phyloP scores from a whole-genome alignment of 768 basidiomycete genomes.

The Phanerochaete carnosa region DNA sequence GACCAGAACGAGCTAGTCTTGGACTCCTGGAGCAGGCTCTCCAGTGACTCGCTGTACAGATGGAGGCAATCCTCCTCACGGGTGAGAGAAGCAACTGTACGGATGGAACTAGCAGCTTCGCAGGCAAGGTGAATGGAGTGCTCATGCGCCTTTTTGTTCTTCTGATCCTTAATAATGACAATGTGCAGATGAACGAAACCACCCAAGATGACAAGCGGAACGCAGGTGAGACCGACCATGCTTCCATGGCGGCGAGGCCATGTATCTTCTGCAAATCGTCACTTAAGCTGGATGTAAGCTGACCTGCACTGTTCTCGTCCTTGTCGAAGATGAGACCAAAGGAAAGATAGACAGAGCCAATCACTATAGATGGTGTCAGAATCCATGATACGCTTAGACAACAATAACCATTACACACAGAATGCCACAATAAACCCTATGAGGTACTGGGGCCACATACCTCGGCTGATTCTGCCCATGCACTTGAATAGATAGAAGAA shows the following conservation, averaged over 20 bases:
- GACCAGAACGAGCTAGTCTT: slow-evolving; percentile 61
- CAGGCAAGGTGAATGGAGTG: slow-evolving; percentile 83
- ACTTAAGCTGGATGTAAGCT: slow-evolving; percentile 72
- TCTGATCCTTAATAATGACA: slow-evolving; percentile 82
- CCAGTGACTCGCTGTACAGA: no score
- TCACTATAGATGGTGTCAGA: slow-evolving; percentile 19
- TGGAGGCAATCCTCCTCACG: slow-evolving; percentile 75
- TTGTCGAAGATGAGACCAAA: slow-evolving; percentile 65
- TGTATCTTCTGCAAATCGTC: slow-evolving; percentile 89
- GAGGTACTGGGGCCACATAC: slow-evolving; percentile 55
- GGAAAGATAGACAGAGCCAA: slow-evolving; percentile 67
- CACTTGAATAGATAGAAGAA: slow-evolving; percentile 67
- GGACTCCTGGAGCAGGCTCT: no score
- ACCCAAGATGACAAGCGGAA: slow-evolving; percentile 60
- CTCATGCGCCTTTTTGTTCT: slow-evolving; percentile 77
- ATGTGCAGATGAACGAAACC: slow-evolving; percentile 83
- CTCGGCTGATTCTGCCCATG: slow-evolving; percentile 61
- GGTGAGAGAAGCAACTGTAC: slow-evolving; percentile 85
- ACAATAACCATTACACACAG: slow-evolving; percentile 21
- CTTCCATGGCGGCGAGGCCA: slow-evolving; percentile 83
- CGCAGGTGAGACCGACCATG: slow-evolving; percentile 79
- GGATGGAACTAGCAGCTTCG: slow-evolving; percentile 85
- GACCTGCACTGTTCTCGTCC: slow-evolving; percentile 81
- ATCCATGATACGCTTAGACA: not conserved
- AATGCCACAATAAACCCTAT: slow-evolving; percentile 55